These are phyloP conservation scores for Musa acuminata DNA, from an alignment of 176 grass and related monocot genomes.

Conservation along the genomic window DNA sequence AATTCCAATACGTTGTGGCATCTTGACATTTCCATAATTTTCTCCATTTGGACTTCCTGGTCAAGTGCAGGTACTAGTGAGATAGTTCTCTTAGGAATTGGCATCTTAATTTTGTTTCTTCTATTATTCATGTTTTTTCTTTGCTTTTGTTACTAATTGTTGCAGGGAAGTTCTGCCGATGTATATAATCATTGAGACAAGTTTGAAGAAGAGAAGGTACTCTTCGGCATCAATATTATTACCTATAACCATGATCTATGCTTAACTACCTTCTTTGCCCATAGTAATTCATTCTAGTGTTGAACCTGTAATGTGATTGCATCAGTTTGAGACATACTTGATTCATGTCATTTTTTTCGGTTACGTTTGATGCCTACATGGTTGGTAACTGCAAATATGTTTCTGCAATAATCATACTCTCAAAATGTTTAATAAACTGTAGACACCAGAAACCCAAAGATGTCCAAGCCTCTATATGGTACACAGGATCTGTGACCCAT, in stretches of 20 bases:
- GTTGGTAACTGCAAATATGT: no score
- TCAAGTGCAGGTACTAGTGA: neutral
- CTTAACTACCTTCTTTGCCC: neutral
- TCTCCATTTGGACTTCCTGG: neutral
- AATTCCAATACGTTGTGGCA: conserved; percentile 16
- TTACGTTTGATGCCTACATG: no score
- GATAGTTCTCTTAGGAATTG: neutral
- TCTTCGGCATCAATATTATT: neutral
- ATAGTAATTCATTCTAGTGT: no score
- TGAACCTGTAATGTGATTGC: no score
- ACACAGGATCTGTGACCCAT: no score
- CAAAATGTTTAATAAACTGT: no score
- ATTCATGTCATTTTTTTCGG: no score
- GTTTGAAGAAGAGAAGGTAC: conserved; percentile 7
- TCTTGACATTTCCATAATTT: neutral
- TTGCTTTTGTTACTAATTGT: neutral
- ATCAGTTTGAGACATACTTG: no score
- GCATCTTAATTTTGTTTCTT: neutral
- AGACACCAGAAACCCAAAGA: no score
- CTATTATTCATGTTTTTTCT: neutral
- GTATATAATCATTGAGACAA: neutral
- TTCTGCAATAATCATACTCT: no score
- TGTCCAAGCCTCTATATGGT: no score
- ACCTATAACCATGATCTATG: neutral
- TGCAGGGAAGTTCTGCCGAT: neutral